These are phyloP conservation scores for Neurospora sp. DNA, from an alignment of 495 filamentous ascomycete species.

Conservation along the genomic window DNA sequence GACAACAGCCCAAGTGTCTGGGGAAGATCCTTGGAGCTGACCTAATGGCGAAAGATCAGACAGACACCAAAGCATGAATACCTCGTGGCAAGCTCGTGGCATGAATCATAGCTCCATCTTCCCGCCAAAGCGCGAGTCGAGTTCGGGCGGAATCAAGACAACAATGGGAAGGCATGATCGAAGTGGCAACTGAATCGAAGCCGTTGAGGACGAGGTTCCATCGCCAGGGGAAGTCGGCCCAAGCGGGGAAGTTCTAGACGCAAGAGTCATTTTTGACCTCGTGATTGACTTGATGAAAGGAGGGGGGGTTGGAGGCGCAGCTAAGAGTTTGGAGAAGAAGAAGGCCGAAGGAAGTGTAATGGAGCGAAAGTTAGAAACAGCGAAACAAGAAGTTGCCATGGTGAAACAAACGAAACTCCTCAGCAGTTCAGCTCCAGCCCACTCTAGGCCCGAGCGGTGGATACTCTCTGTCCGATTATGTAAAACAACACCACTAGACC, in stretches of 20 bases:
- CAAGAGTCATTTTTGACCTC: neutral
- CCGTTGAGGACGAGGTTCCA: neutral
- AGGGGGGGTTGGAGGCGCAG: neutral
- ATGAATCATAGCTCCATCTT: neutral
- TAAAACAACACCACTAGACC: neutral
- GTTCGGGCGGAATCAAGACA: neutral
- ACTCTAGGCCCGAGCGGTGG: neutral
- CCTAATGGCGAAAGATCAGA: neutral
- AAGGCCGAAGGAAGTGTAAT: neutral
- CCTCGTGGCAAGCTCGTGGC: neutral
- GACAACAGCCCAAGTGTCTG: neutral
- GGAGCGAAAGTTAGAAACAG: neutral
- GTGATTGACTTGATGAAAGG: neutral
- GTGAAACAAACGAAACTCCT: conserved; percentile 1
- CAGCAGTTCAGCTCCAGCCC: neutral
- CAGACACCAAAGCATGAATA: neutral
- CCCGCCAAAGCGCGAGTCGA: neutral
- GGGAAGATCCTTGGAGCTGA: neutral
- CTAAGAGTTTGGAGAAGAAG: neutral
- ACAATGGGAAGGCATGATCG: neutral
- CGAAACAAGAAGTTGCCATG: neutral
- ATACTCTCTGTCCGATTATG: neutral
- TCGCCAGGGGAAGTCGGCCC: neutral
- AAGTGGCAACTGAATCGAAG: neutral
- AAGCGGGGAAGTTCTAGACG: neutral